Percentiles rank a stretch among this genome's conserved stretches.
Evolutionary conservation across 225 moss, liverwort and hornwort genomes (phyloP).

Genomic region (Pseudoscleropodium purum): DNA sequence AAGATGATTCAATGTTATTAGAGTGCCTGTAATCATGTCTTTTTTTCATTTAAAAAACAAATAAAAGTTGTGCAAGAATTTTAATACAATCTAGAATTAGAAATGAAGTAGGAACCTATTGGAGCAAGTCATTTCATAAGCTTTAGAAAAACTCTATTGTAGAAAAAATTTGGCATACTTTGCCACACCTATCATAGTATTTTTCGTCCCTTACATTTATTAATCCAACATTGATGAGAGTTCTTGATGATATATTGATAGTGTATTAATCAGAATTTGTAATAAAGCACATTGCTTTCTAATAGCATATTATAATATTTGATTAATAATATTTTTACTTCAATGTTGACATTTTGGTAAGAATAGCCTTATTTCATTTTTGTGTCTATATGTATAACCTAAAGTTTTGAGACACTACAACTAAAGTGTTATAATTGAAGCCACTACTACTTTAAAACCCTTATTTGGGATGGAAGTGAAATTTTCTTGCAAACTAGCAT

Average conservation of each 20-base stretch:
- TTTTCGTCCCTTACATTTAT: neutral
- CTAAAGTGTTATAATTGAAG: neutral
- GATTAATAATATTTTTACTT: neutral
- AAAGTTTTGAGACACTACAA: neutral
- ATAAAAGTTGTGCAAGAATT: neutral
- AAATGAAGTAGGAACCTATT: neutral
- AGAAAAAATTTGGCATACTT: neutral
- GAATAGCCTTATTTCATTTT: neutral
- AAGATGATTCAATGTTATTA: neutral
- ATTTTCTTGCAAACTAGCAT: neutral
- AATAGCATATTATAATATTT: too few relatives aligned
- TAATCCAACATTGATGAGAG: neutral
- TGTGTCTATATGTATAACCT: accelerated
- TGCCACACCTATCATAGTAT: accelerated
- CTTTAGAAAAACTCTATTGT: neutral
- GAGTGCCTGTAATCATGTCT: neutral
- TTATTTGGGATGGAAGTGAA: too few relatives aligned
- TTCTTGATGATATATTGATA: neutral
- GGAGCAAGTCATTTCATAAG: neutral
- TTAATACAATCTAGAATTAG: neutral
- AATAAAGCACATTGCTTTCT: neutral
- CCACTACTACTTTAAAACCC: too few relatives aligned
- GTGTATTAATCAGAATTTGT: accelerated
- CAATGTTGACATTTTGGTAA: accelerated
- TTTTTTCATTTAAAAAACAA: neutral